A percentile compares a stretch with the other conserved stretches of the same genome.
Evolutionary conservation across 2,329 filamentous ascomycete genomes (phyloP).

Genomic region (Ascochyta pisi): DNA sequence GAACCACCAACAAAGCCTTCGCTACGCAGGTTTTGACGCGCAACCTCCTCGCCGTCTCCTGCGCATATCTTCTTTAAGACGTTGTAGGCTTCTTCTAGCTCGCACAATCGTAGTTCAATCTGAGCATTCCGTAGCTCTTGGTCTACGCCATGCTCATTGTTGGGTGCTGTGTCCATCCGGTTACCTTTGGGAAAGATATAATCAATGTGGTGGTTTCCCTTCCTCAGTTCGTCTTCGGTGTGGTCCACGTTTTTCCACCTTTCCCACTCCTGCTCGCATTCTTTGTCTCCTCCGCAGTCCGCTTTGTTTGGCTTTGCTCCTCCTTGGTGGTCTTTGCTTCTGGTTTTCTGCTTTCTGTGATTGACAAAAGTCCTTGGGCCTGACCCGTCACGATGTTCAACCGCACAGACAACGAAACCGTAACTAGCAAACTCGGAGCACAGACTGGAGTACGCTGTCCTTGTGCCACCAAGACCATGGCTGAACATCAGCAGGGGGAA

Average conservation of each 20-base stretch:
- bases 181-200: slow-evolving; percentile 68
- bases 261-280: slow-evolving; percentile 31
- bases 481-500: slow-evolving; percentile 72
- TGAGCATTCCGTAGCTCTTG: slow-evolving; percentile 65
- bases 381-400: slow-evolving; percentile 71
- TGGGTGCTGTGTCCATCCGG: slow-evolving; percentile 55
- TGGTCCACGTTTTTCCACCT: slow-evolving; percentile 46
- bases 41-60: slow-evolving; percentile 61
- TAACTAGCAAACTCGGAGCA: slow-evolving; percentile 72
- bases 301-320: slow-evolving; percentile 17
- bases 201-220: slow-evolving; percentile 60
- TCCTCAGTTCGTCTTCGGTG: slow-evolving; percentile 46
- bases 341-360: slow-evolving; percentile 50
- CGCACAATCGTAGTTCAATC: slow-evolving; percentile 67
- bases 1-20: slow-evolving; percentile 66
- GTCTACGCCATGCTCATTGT: slow-evolving; percentile 67
- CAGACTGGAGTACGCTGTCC: slow-evolving; percentile 67
- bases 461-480: slow-evolving; percentile 69
- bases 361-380: slow-evolving; percentile 68
- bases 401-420: slow-evolving; percentile 68
- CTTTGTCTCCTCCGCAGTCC: slow-evolving; percentile 14
- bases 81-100: slow-evolving; percentile 69
- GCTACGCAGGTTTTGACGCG: slow-evolving; percentile 61
- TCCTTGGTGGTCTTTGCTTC: slow-evolving; percentile 26
- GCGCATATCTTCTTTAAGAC: slow-evolving; percentile 63